A percentile compares a stretch with the other conserved stretches of the same genome.
These are phyloP conservation scores for Populus nigra DNA, from an alignment of 345 rosid species.

Conservation along the genomic window DNA sequence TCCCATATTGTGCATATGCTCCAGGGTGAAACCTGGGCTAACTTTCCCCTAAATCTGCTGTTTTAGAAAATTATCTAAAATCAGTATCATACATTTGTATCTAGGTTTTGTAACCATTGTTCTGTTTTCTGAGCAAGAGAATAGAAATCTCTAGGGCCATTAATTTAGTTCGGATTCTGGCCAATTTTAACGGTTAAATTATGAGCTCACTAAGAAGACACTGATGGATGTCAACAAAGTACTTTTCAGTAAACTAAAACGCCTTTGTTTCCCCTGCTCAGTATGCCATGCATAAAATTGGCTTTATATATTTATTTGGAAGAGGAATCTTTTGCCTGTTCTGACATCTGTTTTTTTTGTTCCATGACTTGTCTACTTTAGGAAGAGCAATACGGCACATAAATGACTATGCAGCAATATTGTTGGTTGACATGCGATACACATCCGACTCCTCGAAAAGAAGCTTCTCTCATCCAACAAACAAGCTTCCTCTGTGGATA, in stretches of 20 bases:
- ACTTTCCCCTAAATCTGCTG: neutral
- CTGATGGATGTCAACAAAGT: neutral
- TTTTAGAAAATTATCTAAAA: neutral
- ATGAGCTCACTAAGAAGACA: neutral
- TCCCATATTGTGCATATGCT: neutral
- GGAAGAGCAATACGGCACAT: slow-evolving; percentile 88
- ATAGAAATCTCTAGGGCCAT: neutral
- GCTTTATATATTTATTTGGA: neutral
- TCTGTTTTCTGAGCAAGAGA: neutral
- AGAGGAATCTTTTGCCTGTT: neutral
- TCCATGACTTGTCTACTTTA: slow-evolving; percentile 18
- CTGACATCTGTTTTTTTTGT: neutral
- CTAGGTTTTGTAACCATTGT: neutral
- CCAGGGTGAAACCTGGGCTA: neutral
- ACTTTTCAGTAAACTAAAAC: neutral
- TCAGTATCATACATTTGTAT: neutral
- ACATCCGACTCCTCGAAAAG: slow-evolving; percentile 52
- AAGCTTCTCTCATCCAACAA: slow-evolving; percentile 52
- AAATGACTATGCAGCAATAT: slow-evolving; percentile 81
- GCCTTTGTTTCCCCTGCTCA: neutral
- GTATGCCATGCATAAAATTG: neutral
- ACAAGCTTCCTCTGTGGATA: slow-evolving; percentile 84
- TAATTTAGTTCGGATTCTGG: neutral
- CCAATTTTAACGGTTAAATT: neutral
- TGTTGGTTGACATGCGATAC: slow-evolving; percentile 76